These are phyloP conservation scores for Achlya hypogyna DNA, from an alignment of 352 stramenopile species.

Conservation along the genomic window DNA sequence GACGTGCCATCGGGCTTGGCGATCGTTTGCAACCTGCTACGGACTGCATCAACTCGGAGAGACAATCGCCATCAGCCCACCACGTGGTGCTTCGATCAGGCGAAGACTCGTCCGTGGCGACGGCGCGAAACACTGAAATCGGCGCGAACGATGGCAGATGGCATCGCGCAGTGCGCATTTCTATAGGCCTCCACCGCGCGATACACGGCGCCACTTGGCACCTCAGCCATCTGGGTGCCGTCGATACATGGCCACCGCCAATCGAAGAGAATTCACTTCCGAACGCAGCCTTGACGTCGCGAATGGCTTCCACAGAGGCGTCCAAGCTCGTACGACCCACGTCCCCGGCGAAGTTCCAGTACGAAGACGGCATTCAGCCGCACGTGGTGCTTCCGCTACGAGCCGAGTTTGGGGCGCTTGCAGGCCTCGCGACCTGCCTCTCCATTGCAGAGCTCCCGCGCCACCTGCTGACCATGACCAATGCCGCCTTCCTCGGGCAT, in stretches of 20 bases:
- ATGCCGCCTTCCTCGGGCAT: slow-evolving; percentile 1
- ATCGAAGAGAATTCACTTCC: not conserved
- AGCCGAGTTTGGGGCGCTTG: not conserved
- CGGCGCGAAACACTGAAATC: too few species aligned
- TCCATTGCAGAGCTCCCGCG: not conserved
- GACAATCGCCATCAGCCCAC: too few species aligned
- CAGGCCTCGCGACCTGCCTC: not conserved
- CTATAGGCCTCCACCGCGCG: too few species aligned
- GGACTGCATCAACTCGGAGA: too few species aligned
- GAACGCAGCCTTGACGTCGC: not conserved
- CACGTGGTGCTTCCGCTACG: not conserved
- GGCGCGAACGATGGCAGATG: too few species aligned
- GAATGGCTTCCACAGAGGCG: not conserved
- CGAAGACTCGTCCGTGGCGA: too few species aligned
- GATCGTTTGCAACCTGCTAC: too few species aligned
- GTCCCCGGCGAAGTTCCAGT: not conserved
- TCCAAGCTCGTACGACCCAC: not conserved
- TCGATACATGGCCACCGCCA: not conserved
- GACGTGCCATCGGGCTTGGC: too few species aligned
- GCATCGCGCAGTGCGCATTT: too few species aligned
- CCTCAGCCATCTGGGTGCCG: not conserved
- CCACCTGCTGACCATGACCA: not conserved
- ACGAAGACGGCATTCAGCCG: not conserved
- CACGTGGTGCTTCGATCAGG: too few species aligned
- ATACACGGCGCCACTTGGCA: too few species aligned